phyloP scores from a whole-genome alignment of 2,329 filamentous ascomycete species.

The Mycosphaerella arachidis region DNA sequence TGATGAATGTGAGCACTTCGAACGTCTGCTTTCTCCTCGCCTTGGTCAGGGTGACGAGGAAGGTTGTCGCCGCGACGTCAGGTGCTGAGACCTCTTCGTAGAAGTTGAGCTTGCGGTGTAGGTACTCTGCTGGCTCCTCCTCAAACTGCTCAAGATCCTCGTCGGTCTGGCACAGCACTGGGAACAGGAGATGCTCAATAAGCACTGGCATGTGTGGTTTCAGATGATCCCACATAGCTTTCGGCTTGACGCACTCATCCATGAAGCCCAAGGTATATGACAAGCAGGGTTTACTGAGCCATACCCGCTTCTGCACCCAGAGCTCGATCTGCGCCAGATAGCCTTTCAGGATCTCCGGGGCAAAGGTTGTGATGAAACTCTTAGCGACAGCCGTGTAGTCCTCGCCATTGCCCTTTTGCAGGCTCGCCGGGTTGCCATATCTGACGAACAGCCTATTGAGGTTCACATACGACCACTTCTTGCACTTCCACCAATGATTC shows the following conservation, averaged over 20 bases:
- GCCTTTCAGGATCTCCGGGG: constrained; percentile 91
- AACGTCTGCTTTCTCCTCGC: constrained; percentile 93
- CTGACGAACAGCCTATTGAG: constrained; percentile 90
- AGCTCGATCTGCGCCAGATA: constrained; percentile 94
- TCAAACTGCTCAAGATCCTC: constrained; percentile 94
- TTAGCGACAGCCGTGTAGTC: constrained; percentile 81
- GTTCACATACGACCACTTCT: constrained; percentile 99
- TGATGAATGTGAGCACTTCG: constrained; percentile 89
- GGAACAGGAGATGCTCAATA: constrained; percentile 92
- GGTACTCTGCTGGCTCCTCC: constrained; percentile 90
- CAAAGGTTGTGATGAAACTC: constrained; percentile 84
- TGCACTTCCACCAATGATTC: constrained; percentile 99
- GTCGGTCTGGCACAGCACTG: constrained; percentile 83
- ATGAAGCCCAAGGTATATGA: constrained; percentile 93
- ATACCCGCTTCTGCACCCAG: constrained; percentile 90
- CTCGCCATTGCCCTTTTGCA: constrained; percentile 68
- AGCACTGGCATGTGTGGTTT: constrained; percentile 91
- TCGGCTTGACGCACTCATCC: constrained; percentile 95
- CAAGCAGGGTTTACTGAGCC: constrained; percentile 90
- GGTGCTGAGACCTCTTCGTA: constrained; percentile 96
- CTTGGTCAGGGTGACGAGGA: constrained; percentile 91
- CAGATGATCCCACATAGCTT: constrained; percentile 91
- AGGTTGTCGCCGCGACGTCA: constrained; percentile 93
- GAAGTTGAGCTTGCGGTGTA: constrained; percentile 95
- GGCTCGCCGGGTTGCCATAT: constrained; percentile 79